Evolutionary conservation across 176 grass and related monocot genomes (phyloP), one percentile per base, ranked within the genome.

Genomic region (Cenchrus fungigraminus): DNA sequence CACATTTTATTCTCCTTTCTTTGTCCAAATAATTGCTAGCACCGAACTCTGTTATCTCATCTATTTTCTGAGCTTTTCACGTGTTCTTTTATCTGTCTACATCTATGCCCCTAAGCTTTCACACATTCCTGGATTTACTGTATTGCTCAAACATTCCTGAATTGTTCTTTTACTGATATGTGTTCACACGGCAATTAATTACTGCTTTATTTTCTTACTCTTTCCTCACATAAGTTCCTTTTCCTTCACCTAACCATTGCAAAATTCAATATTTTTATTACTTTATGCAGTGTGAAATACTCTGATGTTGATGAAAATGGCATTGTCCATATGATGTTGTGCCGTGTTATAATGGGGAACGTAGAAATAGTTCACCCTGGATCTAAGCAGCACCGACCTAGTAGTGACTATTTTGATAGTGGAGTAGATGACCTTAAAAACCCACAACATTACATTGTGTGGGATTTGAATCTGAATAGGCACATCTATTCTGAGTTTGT

Each of bases 311-410:
- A 99, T 74, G 94, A 96, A 94, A 92, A 92, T 86, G 84, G 90
- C 81, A 80, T 97, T 31, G 65, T 97, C 51, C 85, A 87, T 83
- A 79, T 99, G 94, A 95, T 99, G 86, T 87, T 99, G 31, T 99
- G 97, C 86, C 94, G 91, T 81, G 88, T 99, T 65, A 81, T 99
- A 76, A 92, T 99, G 97, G 97, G 97, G 83, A 99, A 97, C 56
- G 90, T 96, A 86, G 97, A 99, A 90, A 74, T 94, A 79, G 91
- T 99, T 86, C 88, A 82, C 65, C 84, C 73, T 75, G 97, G 97
- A 89, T 97, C 94, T 77, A 89, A 92, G 73, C 97, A 99, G 79
- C 76, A 68, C 80, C 76, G n/a, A 65, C 84, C 97, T 78, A 96
- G 89, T 89, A 94, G 73, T 61, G 73, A 83, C 25, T 86, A 82